Percentiles rank a stretch among this genome's conserved stretches.
Conservation (phyloP, 2,329 filamentous ascomycete species). For the Xylariaceae sp. region DNA sequence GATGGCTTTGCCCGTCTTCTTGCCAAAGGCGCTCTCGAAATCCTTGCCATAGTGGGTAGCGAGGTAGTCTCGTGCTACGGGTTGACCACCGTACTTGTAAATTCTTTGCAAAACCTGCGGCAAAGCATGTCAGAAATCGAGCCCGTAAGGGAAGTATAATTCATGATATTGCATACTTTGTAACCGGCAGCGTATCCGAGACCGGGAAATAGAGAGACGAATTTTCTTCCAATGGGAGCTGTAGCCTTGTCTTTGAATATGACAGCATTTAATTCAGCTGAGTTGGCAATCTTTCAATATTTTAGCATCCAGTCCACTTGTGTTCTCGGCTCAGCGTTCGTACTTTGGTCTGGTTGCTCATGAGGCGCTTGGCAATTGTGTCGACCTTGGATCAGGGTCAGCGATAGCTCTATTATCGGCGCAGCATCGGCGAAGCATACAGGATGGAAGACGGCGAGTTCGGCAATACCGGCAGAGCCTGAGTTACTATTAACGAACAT, state of each 20-base stretch:
- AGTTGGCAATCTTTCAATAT: constrained; percentile 19
- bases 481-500: neutral
- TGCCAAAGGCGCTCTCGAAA: constrained; percentile 89
- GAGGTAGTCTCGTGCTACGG: constrained; percentile 88
- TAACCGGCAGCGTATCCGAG: constrained; percentile 97
- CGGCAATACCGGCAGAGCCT: constrained; percentile 62
- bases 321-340: constrained; percentile 16
- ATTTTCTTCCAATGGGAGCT: constrained; percentile 71
- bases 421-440: constrained; percentile 37
- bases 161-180: constrained; percentile 60
- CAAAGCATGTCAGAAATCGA: constrained; percentile 1
- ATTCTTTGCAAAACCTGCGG: constrained; percentile 79
- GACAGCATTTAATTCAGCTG: constrained; percentile 74
- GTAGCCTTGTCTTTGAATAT: constrained; percentile 88
- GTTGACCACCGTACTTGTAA: constrained; percentile 99
- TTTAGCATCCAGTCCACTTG: constrained; percentile 9
- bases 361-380: constrained; percentile 96
- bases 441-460: constrained; percentile 71
- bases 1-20: constrained; percentile 96
- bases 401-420: constrained; percentile 19
- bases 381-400: constrained; percentile 66
- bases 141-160: neutral
- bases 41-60: constrained; percentile 72
- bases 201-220: constrained; percentile 93
- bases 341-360: constrained; percentile 91